Evolutionary conservation across 2,329 filamentous ascomycete species (phyloP), one percentile per base, ranked within the genome.

Genomic region (Paraphoma chrysanthemicola): DNA sequence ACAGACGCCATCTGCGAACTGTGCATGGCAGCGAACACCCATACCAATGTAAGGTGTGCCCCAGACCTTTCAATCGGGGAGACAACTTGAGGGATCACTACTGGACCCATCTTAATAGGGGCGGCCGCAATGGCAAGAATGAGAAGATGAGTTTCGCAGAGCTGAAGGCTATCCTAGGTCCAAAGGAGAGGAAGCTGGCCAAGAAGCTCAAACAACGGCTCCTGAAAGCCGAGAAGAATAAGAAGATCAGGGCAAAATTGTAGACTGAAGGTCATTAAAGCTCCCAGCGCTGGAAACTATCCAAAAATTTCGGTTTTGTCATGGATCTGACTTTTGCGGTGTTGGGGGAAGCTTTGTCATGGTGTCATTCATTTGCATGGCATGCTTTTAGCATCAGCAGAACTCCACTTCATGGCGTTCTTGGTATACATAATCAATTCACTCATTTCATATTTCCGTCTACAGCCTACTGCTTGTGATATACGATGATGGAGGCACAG

Each of bases 51-150:
- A 61, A 62, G 31, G 47, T 70, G 3, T 70, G 68, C 42, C 11
- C 7, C 2, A 57, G 38, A 23, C 18, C 17, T 2, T 70, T 70
- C 38, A 59, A 57, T 1, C 63, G 68, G n/a, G 60, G 62, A 2
- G 68, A 70, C 44, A 70, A 70, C 45, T 41, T 67, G 9, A 60
- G 64, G 0, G 62, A 68, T 14, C 68, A 70, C 30, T 70, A 70
- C 52, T 67, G 63, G 57, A 69, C 66, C 16, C 68, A 70, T 45
- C n/a, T 70, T 5, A 28, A 54, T 1, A 50, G 60, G 8, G 63
- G 62, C 7, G 67, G 67, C 1, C 58, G 63, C 6, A 23, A 42
- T 28, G 63, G 68, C 0, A 62, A 57, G 41, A 69, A 69, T 29
- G 42, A 36, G 1, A 70, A 69, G 53, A 64, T 60, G 53, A 48